Percentiles rank a stretch among this genome's conserved stretches.
phyloP scores from a whole-genome alignment of 345 rosid species.

The Chamaenerion angustifolium region DNA sequence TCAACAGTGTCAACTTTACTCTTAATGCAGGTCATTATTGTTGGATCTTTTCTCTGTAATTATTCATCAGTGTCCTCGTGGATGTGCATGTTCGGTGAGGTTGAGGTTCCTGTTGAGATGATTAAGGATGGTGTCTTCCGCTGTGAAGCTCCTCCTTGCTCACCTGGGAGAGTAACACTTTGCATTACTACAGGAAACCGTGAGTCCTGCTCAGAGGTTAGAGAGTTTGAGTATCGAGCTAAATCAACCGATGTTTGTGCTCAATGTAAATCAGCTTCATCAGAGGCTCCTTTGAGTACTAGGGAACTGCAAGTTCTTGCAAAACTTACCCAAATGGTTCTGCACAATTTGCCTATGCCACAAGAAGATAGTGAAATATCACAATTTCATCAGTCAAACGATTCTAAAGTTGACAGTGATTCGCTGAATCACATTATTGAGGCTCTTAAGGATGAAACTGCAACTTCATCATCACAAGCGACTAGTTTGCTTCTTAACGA shows the following conservation, averaged over 20 bases:
- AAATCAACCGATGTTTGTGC: slow-evolving; percentile 16
- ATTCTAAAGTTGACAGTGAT: slow-evolving; percentile 47
- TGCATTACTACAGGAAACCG: slow-evolving; percentile 61
- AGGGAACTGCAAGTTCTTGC: slow-evolving; percentile 58
- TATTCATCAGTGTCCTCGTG: slow-evolving; percentile 62
- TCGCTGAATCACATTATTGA: slow-evolving; percentile 49
- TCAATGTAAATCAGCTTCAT: slow-evolving; percentile 17
- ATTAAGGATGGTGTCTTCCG: slow-evolving; percentile 69
- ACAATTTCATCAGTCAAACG: slow-evolving; percentile 20
- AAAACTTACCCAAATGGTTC: slow-evolving; percentile 58
- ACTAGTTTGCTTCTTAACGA: slow-evolving; percentile 73
- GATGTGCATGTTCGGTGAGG: slow-evolving; percentile 88
- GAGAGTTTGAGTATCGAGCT: slow-evolving; percentile 59
- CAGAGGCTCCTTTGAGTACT: slow-evolving; percentile 28
- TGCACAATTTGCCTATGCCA: slow-evolving; percentile 27
- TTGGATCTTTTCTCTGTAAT: slow-evolving; percentile 83
- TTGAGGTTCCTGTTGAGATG: slow-evolving; percentile 65
- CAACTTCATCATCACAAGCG: slow-evolving; percentile 44
- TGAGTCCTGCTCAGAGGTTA: slow-evolving; percentile 61
- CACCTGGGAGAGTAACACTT: slow-evolving; percentile 66
- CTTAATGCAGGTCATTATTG: slow-evolving; percentile 58
- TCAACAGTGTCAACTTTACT: slow-evolving; percentile 2
- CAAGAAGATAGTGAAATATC: slow-evolving; percentile 19
- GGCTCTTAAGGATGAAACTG: slow-evolving; percentile 39
- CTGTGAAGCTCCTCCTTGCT: slow-evolving; percentile 63